phyloP scores from a whole-genome alignment of 371 early-diverging fungal genomes.

The Rhizomucor miehei region DNA sequence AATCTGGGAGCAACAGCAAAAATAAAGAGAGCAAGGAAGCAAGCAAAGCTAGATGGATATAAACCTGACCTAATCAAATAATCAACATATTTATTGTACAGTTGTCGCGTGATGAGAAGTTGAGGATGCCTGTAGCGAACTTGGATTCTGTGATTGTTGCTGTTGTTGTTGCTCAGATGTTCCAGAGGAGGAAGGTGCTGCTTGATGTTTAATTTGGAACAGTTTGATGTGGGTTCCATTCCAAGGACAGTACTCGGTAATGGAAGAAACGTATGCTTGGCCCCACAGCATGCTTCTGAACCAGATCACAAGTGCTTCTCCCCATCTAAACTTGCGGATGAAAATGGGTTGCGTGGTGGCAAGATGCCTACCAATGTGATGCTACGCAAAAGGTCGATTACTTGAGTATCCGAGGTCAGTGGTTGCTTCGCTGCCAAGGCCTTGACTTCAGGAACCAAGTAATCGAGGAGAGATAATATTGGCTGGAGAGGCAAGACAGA shows the following conservation, averaged over 20 bases:
- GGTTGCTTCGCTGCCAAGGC: constrained; percentile 32
- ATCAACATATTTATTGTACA: not conserved
- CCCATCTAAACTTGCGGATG: constrained; percentile 54
- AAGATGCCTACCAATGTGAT: constrained; percentile 39
- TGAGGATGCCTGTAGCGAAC: too few relatives aligned
- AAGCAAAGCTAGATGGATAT: too few relatives aligned
- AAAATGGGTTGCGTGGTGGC: constrained; percentile 37
- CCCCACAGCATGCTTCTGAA: constrained; percentile 68
- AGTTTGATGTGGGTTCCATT: constrained; percentile 60
- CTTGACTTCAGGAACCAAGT: constrained; percentile 66
- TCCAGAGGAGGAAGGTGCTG: not conserved
- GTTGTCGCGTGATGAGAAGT: not conserved
- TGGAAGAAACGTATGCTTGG: constrained; percentile 55
- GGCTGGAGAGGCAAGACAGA: constrained; percentile 64
- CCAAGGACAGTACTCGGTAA: constrained; percentile 58
- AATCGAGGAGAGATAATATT: constrained; percentile 54
- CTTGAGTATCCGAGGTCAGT: constrained; percentile 31
- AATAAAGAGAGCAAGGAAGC: too few relatives aligned
- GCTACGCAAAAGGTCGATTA: constrained; percentile 32
- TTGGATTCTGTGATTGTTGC: too few relatives aligned
- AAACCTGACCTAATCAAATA: not conserved
- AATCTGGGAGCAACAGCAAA: constrained; percentile 34
- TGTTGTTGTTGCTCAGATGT: too few relatives aligned
- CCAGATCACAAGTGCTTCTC: constrained; percentile 62
- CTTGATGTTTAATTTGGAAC: constrained; percentile 53